A percentile compares a stretch with the other conserved stretches of the same genome.
These are phyloP conservation scores for Candida krabiensis DNA, from an alignment of 805 yeast genomes.

Conservation along the genomic window DNA sequence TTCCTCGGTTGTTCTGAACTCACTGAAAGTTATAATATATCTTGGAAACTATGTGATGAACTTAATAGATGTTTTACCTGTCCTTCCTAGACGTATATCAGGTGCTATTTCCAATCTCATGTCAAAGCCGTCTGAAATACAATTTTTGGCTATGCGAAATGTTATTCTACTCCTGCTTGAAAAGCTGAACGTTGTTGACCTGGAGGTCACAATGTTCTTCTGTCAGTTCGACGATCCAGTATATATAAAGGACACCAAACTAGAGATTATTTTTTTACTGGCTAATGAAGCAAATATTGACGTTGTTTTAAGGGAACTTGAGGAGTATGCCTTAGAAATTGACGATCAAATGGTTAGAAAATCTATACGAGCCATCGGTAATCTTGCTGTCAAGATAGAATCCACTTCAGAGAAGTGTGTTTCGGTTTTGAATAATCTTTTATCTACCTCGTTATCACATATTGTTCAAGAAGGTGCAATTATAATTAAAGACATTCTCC, in stretches of 20 bases:
- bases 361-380: conserved; percentile 87
- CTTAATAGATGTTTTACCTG: conserved; percentile 55
- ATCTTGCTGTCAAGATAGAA: conserved; percentile 75
- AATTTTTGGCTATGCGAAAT: conserved; percentile 79
- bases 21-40: conserved; percentile 71
- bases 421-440: conserved; percentile 54
- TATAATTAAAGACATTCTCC: conserved; percentile 71
- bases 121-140: conserved; percentile 78
- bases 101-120: conserved; percentile 66
- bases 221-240: conserved; percentile 83
- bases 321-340: conserved; percentile 84
- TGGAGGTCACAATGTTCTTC: conserved; percentile 80
- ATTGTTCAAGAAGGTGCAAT: conserved; percentile 79
- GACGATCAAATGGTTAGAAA: conserved; percentile 85
- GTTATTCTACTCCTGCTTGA: conserved; percentile 72
- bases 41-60: conserved; percentile 66
- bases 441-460: conserved; percentile 66
- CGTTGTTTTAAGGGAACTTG: conserved; percentile 68
- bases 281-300: conserved; percentile 65
- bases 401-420: conserved; percentile 65
- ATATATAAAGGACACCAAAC: conserved; percentile 84
- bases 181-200: conserved; percentile 54
- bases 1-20: conserved; percentile 75
- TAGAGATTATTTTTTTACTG: conserved; percentile 79
- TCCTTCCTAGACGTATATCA: conserved; percentile 58